Evolutionary conservation across 768 basidiomycete species (phyloP).

Genomic region (Xanthoconium stramineum): DNA sequence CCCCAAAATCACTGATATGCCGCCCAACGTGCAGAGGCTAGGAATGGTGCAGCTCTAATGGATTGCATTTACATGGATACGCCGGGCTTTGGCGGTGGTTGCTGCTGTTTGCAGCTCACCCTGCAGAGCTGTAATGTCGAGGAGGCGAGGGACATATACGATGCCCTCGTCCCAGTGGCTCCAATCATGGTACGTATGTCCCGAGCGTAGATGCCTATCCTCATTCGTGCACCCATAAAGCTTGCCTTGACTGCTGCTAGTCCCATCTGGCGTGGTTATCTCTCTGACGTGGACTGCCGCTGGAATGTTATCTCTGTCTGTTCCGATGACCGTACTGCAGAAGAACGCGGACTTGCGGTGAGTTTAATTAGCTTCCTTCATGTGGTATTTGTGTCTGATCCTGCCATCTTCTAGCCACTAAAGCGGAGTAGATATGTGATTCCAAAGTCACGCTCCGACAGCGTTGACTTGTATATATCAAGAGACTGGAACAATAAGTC

Average conservation of each 20-base stretch:
- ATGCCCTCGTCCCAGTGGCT: slow-evolving; percentile 91
- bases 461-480: slow-evolving; percentile 91
- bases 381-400: neutral
- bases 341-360: slow-evolving; percentile 79
- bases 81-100: slow-evolving; percentile 99
- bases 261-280: slow-evolving; percentile 90
- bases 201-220: neutral
- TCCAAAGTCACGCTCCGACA: slow-evolving; percentile 97
- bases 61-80: slow-evolving; percentile 98
- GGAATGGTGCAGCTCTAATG: slow-evolving; percentile 78
- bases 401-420: slow-evolving; percentile 54
- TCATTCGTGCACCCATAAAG: slow-evolving; percentile 38
- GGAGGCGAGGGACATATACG: slow-evolving; percentile 91
- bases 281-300: slow-evolving; percentile 95
- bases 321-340: slow-evolving; percentile 94
- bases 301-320: slow-evolving; percentile 99
- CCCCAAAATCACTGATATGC: slow-evolving; percentile 1
- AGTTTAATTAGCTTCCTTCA: slow-evolving; percentile 38
- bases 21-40: slow-evolving; percentile 59
- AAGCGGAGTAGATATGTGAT: slow-evolving; percentile 72
- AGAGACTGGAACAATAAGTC: slow-evolving; percentile 82
- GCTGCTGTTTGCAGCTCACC: slow-evolving; percentile 95
- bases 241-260: slow-evolving; percentile 93
- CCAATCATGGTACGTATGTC: slow-evolving; percentile 78
- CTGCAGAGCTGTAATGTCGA: slow-evolving; percentile 95